phyloP scores from a whole-genome alignment of 345 rosid species.

The Dovyalis caffra region DNA sequence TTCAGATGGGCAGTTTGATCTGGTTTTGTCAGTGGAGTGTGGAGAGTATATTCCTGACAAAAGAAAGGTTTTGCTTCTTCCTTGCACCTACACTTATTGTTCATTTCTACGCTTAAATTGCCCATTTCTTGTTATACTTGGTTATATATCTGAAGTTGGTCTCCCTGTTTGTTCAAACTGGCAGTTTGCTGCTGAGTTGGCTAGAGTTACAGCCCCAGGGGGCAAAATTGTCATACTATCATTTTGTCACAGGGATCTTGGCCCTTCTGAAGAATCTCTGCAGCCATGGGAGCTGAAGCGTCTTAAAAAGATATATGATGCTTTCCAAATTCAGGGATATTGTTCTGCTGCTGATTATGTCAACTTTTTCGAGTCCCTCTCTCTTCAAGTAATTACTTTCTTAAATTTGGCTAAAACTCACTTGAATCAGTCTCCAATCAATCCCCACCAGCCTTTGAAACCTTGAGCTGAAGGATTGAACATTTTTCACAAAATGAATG shows the following conservation, averaged over 20 bases:
- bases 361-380: conserved; percentile 46
- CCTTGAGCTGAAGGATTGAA: too few species aligned
- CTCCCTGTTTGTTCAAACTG: conserved; percentile 2
- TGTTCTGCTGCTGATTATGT: conserved; percentile 82
- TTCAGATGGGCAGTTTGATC: conserved; percentile 71
- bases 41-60: conserved; percentile 97
- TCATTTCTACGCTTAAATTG: neutral
- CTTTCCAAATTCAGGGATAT: conserved; percentile 82
- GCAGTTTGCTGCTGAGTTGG: conserved; percentile 80
- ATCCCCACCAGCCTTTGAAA: too few species aligned
- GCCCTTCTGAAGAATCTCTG: conserved; percentile 55
- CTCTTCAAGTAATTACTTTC: conserved; percentile 47
- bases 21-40: conserved; percentile 97
- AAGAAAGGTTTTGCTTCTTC: conserved; percentile 43
- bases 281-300: conserved; percentile 68
- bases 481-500: too few species aligned
- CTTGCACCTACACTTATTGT: neutral
- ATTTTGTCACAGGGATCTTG: conserved; percentile 88
- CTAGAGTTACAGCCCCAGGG: conserved; percentile 82
- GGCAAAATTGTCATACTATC: conserved; percentile 76
- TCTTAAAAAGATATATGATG: conserved; percentile 59
- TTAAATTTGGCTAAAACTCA: neutral
- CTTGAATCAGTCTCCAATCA: too few species aligned
- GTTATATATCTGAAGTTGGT: neutral
- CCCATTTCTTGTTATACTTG: neutral